These are phyloP conservation scores for Russula earlei DNA, from an alignment of 768 basidiomycete genomes.

Conservation along the genomic window DNA sequence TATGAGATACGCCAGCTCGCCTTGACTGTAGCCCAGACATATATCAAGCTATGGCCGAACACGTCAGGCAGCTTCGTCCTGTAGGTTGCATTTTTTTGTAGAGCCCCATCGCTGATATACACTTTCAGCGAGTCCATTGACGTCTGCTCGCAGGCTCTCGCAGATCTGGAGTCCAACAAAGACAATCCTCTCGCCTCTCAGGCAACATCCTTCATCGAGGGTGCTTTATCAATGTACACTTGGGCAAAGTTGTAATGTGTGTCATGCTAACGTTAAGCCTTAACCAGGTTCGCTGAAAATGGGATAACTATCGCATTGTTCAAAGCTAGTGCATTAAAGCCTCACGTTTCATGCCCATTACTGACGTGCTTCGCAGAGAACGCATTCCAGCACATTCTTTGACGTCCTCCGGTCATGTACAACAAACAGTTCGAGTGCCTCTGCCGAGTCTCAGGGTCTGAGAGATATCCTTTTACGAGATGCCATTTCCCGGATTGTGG, in stretches of 20 bases:
- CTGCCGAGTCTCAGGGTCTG: conserved; percentile 20
- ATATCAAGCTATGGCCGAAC: conserved; percentile 49
- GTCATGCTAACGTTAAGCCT: conserved; percentile 4
- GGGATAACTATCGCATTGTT: conserved; percentile 51
- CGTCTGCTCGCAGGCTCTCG: conserved; percentile 38
- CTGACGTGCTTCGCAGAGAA: conserved; percentile 8
- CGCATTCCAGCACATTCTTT: conserved; percentile 2
- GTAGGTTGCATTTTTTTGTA: conserved; percentile 28
- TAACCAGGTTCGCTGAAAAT: conserved; percentile 42
- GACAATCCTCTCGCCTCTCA: conserved; percentile 54
- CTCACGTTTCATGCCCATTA: neutral
- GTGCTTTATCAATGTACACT: conserved; percentile 40
- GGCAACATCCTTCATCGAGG: conserved; percentile 42
- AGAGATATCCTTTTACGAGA: conserved; percentile 33
- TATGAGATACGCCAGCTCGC: conserved; percentile 62
- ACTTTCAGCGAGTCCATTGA: conserved; percentile 43
- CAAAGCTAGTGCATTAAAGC: conserved; percentile 34
- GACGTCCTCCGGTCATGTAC: conserved; percentile 11
- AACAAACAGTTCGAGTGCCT: neutral
- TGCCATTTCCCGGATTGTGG: conserved; percentile 37
- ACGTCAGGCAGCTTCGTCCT: conserved; percentile 45
- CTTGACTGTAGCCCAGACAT: conserved; percentile 50
- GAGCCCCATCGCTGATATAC: neutral
- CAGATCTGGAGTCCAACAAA: conserved; percentile 36
- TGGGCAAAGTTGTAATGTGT: conserved; percentile 14